A percentile compares a stretch with the other conserved stretches of the same genome.
phyloP scores from a whole-genome alignment of 148 eudicot species.

The Rhododendron kiyosumense region DNA sequence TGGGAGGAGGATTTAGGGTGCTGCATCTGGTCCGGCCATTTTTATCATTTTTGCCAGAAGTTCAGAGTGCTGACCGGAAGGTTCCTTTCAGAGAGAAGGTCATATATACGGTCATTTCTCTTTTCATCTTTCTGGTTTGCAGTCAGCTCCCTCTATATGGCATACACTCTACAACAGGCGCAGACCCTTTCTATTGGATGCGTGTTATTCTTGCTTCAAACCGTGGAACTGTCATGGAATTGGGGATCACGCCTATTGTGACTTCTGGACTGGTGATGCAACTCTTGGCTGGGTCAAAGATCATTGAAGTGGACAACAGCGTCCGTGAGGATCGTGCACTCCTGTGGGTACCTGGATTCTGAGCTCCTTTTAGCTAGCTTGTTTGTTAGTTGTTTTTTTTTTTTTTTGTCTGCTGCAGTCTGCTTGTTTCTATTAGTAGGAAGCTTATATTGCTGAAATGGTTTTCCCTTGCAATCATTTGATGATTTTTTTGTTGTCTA shows the following conservation, averaged over 20 bases:
- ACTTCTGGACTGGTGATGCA: slow-evolving; percentile 90
- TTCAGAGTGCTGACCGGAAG: slow-evolving; percentile 73
- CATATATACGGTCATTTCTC: slow-evolving; percentile 75
- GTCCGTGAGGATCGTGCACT: slow-evolving; percentile 88
- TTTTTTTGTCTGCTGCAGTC: neutral
- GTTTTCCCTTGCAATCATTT: neutral
- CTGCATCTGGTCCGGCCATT: slow-evolving; percentile 79
- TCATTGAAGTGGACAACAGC: slow-evolving; percentile 87
- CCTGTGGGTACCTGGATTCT: slow-evolving; percentile 37
- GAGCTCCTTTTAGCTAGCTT: neutral
- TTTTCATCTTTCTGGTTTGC: slow-evolving; percentile 76
- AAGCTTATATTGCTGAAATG: neutral
- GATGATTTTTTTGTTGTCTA: neutral
- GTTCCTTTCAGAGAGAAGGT: slow-evolving; percentile 81
- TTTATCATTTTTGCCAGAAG: slow-evolving; percentile 73
- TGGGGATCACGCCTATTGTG: slow-evolving; percentile 89
- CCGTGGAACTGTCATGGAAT: slow-evolving; percentile 92
- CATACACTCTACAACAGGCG: slow-evolving; percentile 74
- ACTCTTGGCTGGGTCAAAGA: slow-evolving; percentile 83
- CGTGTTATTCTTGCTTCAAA: slow-evolving; percentile 87
- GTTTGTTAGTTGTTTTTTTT: neutral
- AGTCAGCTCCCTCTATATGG: slow-evolving; percentile 91
- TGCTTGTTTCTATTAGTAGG: neutral
- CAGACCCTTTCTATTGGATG: slow-evolving; percentile 91
- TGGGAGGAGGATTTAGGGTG: slow-evolving; percentile 86